phyloP scores from a whole-genome alignment of 2,329 filamentous ascomycete genomes.

The Aspergillus amoenus region DNA sequence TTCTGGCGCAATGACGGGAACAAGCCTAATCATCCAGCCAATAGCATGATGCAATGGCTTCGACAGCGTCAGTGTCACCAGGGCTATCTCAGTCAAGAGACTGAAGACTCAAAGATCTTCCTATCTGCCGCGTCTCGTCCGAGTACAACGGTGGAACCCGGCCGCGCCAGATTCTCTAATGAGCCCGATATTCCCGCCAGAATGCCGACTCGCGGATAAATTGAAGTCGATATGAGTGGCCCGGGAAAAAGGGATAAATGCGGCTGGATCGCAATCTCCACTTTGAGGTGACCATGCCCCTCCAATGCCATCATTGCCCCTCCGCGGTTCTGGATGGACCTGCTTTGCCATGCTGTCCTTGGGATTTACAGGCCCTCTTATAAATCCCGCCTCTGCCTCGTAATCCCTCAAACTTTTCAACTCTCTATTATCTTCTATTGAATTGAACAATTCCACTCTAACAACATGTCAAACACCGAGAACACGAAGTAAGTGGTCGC shows the following conservation, averaged over 20 bases:
- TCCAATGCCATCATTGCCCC: conserved; percentile 22
- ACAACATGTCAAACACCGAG: conserved; percentile 29
- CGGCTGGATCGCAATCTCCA: conserved; percentile 5
- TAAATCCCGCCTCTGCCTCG: conserved; percentile 14
- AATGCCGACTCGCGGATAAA: not conserved
- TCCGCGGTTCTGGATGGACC: conserved; percentile 22
- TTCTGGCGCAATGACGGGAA: no score
- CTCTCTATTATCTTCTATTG: not conserved
- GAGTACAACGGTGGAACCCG: no score
- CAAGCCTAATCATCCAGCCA: no score
- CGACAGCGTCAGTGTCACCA: no score
- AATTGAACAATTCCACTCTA: not conserved
- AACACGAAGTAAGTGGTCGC: conserved; percentile 29
- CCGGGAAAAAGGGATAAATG: conserved; percentile 4
- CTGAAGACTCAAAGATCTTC: not conserved
- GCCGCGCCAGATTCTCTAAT: no score
- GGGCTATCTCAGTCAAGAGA: no score
- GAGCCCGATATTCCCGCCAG: no score
- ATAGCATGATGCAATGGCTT: no score
- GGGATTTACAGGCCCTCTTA: conserved; percentile 1
- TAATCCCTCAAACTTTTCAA: not conserved
- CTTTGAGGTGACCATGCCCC: conserved; percentile 15
- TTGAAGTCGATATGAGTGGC: conserved; percentile 6
- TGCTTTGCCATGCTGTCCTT: conserved; percentile 15
- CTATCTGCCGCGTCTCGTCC: no score